phyloP scores from a whole-genome alignment of 1,139 yeast species.

The Candida pseudoviswanathii region DNA sequence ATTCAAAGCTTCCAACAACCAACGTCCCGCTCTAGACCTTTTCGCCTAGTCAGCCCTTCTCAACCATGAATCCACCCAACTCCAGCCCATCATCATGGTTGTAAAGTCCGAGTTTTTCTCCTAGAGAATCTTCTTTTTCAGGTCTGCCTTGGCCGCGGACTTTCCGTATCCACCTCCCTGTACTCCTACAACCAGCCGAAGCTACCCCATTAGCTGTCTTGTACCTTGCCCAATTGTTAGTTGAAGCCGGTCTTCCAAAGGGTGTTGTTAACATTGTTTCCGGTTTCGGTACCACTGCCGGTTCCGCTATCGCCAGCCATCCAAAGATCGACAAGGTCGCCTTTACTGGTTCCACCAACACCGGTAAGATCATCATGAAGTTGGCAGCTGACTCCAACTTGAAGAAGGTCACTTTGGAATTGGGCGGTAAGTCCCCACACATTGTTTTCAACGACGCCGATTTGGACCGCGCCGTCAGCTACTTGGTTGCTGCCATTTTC shows the following conservation, averaged over 20 bases:
- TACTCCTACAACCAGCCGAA: slow-evolving; percentile 53
- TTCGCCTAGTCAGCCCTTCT: too few relatives aligned
- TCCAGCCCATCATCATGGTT: too few relatives aligned
- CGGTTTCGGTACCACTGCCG: slow-evolving; percentile 80
- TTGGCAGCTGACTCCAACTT: slow-evolving; percentile 68
- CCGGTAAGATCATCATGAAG: slow-evolving; percentile 75
- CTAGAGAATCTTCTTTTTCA: too few relatives aligned
- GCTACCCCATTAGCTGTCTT: slow-evolving; percentile 82
- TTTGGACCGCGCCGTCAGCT: slow-evolving; percentile 60
- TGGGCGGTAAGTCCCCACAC: slow-evolving; percentile 87
- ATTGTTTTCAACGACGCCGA: slow-evolving; percentile 77
- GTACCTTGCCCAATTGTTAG: slow-evolving; percentile 57
- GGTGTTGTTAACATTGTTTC: slow-evolving; percentile 78
- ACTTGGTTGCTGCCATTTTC: slow-evolving; percentile 56
- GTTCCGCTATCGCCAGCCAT: slow-evolving; percentile 71
- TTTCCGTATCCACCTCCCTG: too few relatives aligned
- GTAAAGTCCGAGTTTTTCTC: too few relatives aligned
- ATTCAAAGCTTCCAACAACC: too few relatives aligned
- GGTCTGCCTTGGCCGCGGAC: too few relatives aligned
- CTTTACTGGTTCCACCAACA: slow-evolving; percentile 83
- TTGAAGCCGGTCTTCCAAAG: slow-evolving; percentile 75
- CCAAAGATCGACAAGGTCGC: slow-evolving; percentile 75
- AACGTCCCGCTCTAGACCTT: too few relatives aligned
- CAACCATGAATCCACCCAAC: too few relatives aligned
- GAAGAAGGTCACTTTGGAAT: slow-evolving; percentile 80